phyloP scores from a whole-genome alignment of 1,284 basidiomycete genomes.

The Grifola frondosa region DNA sequence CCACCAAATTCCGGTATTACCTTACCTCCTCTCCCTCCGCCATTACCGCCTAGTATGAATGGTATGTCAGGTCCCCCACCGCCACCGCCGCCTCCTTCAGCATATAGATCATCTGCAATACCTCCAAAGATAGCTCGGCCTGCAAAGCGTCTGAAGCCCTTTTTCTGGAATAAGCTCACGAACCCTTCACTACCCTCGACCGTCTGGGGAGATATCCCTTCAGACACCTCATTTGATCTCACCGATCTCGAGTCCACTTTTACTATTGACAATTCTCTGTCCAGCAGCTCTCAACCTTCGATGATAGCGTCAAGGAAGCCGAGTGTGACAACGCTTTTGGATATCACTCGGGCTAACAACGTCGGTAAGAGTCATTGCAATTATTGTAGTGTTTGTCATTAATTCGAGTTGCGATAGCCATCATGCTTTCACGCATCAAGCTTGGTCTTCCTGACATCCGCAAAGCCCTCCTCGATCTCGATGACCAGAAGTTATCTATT shows the following conservation, averaged over 20 bases:
- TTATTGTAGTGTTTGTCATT: conserved; percentile 5
- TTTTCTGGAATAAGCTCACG: conserved; percentile 87
- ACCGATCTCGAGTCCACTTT: conserved; percentile 78
- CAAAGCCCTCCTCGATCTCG: conserved; percentile 65
- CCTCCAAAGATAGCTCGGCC: conserved; percentile 37
- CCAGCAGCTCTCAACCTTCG: conserved; percentile 43
- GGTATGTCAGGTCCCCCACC: conserved; percentile 21
- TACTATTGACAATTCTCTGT: conserved; percentile 51
- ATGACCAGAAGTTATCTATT: conserved; percentile 63
- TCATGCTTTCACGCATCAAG: conserved; percentile 80
- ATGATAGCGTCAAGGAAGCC: conserved; percentile 51
- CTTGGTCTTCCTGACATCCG: conserved; percentile 62
- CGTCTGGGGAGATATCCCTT: conserved; percentile 68
- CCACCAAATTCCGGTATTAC: conserved; percentile 25
- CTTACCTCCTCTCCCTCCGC: conserved; percentile 28
- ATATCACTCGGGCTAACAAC: conserved; percentile 84
- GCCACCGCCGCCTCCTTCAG: conserved; percentile 33
- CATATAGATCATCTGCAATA: conserved; percentile 32
- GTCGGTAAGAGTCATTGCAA: conserved; percentile 50
- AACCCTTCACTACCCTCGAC: conserved; percentile 46
- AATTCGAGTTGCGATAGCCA: conserved; percentile 45
- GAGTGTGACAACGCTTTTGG: conserved; percentile 68
- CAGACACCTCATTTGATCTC: conserved; percentile 51
- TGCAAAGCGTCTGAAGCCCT: conserved; percentile 73
- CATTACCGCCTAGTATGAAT: conserved; percentile 38